phyloP scores from a whole-genome alignment of 345 rosid genomes.

The Passiflora organensis region DNA sequence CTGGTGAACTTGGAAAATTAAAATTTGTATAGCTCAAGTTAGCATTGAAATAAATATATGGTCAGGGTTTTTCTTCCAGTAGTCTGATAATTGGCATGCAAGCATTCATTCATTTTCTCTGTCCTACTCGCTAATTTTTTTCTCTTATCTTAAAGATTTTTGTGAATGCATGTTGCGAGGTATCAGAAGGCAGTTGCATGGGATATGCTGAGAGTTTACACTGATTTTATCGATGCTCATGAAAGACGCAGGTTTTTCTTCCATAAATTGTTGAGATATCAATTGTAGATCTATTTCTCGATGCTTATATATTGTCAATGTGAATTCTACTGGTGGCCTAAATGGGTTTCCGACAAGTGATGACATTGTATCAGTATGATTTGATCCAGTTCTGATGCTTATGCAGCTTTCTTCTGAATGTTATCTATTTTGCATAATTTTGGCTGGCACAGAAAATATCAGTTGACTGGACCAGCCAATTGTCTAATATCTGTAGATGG shows the following conservation, averaged over 20 bases:
- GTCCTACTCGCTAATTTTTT: neutral
- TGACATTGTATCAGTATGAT: too few relatives aligned
- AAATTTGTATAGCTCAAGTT: constrained; percentile 1
- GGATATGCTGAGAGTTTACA: constrained; percentile 95
- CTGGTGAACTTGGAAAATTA: constrained; percentile 1
- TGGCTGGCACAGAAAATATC: too few relatives aligned
- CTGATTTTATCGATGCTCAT: constrained; percentile 66
- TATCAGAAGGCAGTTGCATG: constrained; percentile 75
- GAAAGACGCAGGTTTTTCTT: constrained; percentile 73
- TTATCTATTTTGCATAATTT: too few relatives aligned
- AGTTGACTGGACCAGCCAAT: too few relatives aligned
- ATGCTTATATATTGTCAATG: too few relatives aligned
- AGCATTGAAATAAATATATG: neutral
- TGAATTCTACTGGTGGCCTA: too few relatives aligned
- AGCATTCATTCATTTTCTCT: neutral
- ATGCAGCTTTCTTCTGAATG: too few relatives aligned
- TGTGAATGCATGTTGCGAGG: constrained; percentile 4
- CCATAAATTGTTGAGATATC: neutral
- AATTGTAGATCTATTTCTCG: too few relatives aligned
- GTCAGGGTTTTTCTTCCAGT: neutral
- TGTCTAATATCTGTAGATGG: too few relatives aligned
- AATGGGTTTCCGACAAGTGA: too few relatives aligned
- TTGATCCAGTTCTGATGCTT: too few relatives aligned
- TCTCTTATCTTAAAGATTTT: too few relatives aligned
- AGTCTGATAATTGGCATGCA: neutral